phyloP scores from a whole-genome alignment of 495 filamentous ascomycete genomes.

The Sabuloglossum arenarium region DNA sequence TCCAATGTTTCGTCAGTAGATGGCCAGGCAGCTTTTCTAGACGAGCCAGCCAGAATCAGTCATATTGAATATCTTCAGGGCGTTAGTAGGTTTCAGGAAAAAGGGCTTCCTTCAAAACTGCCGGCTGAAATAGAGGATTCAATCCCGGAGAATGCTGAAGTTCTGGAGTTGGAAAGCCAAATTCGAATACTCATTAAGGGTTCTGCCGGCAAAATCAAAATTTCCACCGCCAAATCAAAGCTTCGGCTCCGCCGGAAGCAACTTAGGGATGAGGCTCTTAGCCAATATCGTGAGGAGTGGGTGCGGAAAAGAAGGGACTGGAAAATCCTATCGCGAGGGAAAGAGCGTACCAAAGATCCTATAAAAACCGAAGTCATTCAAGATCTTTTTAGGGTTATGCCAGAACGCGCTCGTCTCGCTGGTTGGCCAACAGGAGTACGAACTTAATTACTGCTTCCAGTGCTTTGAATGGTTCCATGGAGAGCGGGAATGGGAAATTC shows the following conservation, averaged over 20 bases:
- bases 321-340: no score
- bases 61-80: not conserved
- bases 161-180: not conserved
- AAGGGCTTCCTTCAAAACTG: not conserved
- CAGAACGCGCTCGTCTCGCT: no score
- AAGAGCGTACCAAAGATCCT: no score
- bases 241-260: not conserved
- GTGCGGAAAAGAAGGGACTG: no score
- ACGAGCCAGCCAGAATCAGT: not conserved
- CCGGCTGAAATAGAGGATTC: not conserved
- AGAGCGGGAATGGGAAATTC: constrained; percentile 1
- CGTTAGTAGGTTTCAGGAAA: not conserved
- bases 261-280: not conserved
- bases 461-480: no score
- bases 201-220: not conserved
- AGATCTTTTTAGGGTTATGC: no score
- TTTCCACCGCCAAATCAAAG: not conserved
- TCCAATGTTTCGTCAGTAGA: not conserved
- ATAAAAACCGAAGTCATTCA: no score
- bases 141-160: not conserved
- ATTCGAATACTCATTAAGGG: not conserved
- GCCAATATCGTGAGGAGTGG: no score
- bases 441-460: no score
- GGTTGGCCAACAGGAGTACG: no score
- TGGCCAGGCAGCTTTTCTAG: not conserved